Percentiles rank a stretch among this genome's conserved stretches.
These are phyloP conservation scores for Pyrenophora seminiperda DNA, from an alignment of 2,329 filamentous ascomycete species.

Conservation along the genomic window DNA sequence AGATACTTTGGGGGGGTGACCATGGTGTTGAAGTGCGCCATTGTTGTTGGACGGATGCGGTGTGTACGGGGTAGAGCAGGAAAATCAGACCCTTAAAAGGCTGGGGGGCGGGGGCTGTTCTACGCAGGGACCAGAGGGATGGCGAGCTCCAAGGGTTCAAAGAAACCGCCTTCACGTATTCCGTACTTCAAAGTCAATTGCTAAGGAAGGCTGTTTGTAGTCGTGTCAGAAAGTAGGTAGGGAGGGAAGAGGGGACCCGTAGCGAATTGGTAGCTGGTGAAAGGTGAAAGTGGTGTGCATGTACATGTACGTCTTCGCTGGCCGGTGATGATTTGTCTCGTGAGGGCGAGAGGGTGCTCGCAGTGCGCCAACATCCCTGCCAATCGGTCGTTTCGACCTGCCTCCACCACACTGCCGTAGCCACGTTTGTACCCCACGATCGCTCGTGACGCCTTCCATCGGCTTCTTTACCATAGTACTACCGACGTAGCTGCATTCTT, in stretches of 20 bases:
- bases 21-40: constrained; percentile 50
- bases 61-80: neutral
- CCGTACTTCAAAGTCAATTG: constrained; percentile 8
- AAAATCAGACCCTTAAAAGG: constrained; percentile 65
- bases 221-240: constrained; percentile 5
- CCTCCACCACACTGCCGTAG: constrained; percentile 3
- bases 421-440: constrained; percentile 22
- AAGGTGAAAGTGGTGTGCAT: constrained; percentile 30
- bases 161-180: constrained; percentile 11
- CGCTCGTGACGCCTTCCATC: constrained; percentile 17
- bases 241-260: constrained; percentile 22
- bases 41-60: constrained; percentile 87
- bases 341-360: constrained; percentile 14
- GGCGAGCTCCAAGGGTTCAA: constrained; percentile 7
- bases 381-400: constrained; percentile 20
- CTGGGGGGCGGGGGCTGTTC: constrained; percentile 18
- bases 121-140: constrained; percentile 23
- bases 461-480: constrained; percentile 13
- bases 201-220: constrained; percentile 6
- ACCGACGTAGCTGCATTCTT: constrained; percentile 1
- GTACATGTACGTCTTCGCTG: constrained; percentile 47
- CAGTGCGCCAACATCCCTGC: constrained; percentile 32
- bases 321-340: constrained; percentile 40
- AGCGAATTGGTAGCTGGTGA: constrained; percentile 21
- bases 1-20: constrained; percentile 23